Evolutionary conservation across 2,329 filamentous ascomycete genomes (phyloP), one percentile per base, ranked within the genome.

Genomic region (Ophioceras dolichostomum): DNA sequence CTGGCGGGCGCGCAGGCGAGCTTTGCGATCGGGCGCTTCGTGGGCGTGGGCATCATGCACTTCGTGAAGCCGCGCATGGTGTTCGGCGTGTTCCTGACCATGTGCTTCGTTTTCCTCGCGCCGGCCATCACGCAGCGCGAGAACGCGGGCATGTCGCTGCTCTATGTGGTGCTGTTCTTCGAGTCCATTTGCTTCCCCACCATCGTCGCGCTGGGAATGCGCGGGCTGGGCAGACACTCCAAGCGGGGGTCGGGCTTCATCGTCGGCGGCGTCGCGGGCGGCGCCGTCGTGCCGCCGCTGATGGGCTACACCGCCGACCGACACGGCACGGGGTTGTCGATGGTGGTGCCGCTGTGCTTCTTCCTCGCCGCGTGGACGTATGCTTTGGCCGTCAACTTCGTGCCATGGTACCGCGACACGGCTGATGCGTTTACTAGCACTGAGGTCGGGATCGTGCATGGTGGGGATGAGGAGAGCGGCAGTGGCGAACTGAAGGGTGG

Each of bases 141-240:
- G n/a, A 61, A 65, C 44, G 55, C 54, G 0, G 69, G 68, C 32
- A 59, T 76, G 43, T 61, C 66, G 5, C 76, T 85, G 65, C 68
- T 86, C 21, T 83, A 76, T 55, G 43, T 83, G 9, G 74, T 79
- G 6, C 65, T 87, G 18, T 86, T 88, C 63, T 88, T 88, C 57
- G 83, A 85, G 58, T 79, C 73, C 4, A 81, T 85, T 50, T 82
- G 79, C 55, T 89, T 88, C 64, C 83, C 83, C 0, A 87, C 82
- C 14, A 86, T 89, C 49, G 76, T 89, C 21, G 81, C 82, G 0
- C 65, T 88, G 3, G 80, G 80, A 8, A 84, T 86, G 64, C 71
- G 80, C 17, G 82, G 81, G 2, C 66, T 87, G 1, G 83, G 84
- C 5, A 71, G 76, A 14, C 79, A 89, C 59, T 83, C 79, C 26